These are phyloP conservation scores for Fraxinus latifolia DNA, from an alignment of 305 asterid species.

Conservation along the genomic window DNA sequence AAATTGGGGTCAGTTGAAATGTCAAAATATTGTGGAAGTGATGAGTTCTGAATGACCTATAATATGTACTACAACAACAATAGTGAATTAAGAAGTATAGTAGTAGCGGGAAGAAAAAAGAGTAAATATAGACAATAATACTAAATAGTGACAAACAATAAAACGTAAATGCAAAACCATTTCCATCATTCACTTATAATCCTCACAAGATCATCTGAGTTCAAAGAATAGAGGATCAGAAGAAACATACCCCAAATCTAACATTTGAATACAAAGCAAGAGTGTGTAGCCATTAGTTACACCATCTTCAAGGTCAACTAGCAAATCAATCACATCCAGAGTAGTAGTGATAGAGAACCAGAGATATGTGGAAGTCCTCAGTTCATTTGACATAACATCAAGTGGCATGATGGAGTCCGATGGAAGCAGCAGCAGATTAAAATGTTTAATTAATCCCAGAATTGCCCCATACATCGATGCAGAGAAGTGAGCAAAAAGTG, in stretches of 20 bases:
- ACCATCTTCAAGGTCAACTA: slow-evolving; percentile 69
- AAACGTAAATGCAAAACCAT: neutral
- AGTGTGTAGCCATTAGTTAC: slow-evolving; percentile 51
- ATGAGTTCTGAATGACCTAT: slow-evolving; percentile 4
- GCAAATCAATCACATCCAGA: slow-evolving; percentile 46
- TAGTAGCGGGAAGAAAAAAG: neutral
- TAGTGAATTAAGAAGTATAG: neutral
- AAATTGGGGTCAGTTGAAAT: neutral
- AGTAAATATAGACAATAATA: neutral
- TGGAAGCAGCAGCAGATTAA: slow-evolving; percentile 40
- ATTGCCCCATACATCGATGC: slow-evolving; percentile 50
- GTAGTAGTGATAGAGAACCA: slow-evolving; percentile 60
- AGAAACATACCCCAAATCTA: slow-evolving; percentile 61
- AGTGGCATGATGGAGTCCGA: slow-evolving; percentile 36
- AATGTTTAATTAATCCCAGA: slow-evolving; percentile 47
- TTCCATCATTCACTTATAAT: slow-evolving; percentile 1
- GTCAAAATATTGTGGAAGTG: slow-evolving; percentile 2
- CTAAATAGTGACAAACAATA: slow-evolving; percentile 1
- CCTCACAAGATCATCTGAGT: neutral
- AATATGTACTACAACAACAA: slow-evolving; percentile 1
- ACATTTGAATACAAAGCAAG: slow-evolving; percentile 42
- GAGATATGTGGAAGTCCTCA: slow-evolving; percentile 27
- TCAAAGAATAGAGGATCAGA: slow-evolving; percentile 23
- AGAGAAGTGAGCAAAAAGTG: slow-evolving; percentile 69
- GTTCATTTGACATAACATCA: slow-evolving; percentile 34